Percentiles rank a stretch among this genome's conserved stretches.
phyloP scores from a whole-genome alignment of 768 basidiomycete genomes.

The Obba rivulosa region DNA sequence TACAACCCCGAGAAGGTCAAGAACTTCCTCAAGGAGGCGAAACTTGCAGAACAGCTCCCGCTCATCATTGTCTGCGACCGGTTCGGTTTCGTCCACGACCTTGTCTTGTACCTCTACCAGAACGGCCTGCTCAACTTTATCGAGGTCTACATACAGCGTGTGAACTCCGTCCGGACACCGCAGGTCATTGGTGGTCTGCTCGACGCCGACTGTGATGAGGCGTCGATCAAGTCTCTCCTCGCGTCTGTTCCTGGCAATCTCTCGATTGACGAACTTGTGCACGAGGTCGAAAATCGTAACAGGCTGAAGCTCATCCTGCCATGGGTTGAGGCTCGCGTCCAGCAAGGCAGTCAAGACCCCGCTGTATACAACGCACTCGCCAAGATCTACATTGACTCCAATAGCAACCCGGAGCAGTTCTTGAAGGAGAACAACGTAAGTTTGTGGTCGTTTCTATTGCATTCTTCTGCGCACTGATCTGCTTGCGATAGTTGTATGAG shows the following conservation, averaged over 20 bases:
- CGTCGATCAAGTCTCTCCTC: conserved; percentile 90
- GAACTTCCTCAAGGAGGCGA: conserved; percentile 99
- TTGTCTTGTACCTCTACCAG: conserved; percentile 97
- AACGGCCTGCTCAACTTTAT: conserved; percentile 96
- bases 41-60: conserved; percentile 92
- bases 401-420: conserved; percentile 97
- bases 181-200: conserved; percentile 95
- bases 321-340: conserved; percentile 92
- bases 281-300: conserved; percentile 95
- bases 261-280: conserved; percentile 95
- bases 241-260: conserved; percentile 94
- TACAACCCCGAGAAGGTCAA: conserved; percentile 99
- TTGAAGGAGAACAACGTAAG: conserved; percentile 97
- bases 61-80: conserved; percentile 99
- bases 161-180: conserved; percentile 95
- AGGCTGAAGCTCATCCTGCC: conserved; percentile 94
- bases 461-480: conserved; percentile 8
- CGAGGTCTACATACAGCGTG: conserved; percentile 98
- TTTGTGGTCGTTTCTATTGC: not conserved
- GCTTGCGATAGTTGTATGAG: conserved; percentile 73
- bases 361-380: conserved; percentile 96
- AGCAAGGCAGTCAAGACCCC: conserved; percentile 90
- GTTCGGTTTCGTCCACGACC: conserved; percentile 98
- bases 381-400: conserved; percentile 98
- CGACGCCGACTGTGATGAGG: conserved; percentile 97